These are phyloP conservation scores for Pouteria glomerata DNA, from an alignment of 148 eudicot genomes.

Conservation along the genomic window DNA sequence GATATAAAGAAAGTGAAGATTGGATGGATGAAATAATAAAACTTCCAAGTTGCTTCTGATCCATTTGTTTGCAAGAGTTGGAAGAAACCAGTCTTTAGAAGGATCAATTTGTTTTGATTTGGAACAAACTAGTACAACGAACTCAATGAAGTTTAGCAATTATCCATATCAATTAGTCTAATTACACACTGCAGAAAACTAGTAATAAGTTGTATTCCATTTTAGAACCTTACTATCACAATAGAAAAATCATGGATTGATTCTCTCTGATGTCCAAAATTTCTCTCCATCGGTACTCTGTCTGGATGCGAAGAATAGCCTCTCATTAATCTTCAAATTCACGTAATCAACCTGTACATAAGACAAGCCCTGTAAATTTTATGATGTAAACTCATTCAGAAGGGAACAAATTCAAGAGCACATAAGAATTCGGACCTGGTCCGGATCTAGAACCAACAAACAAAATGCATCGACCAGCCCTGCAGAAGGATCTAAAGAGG, in stretches of 20 bases:
- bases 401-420: not conserved
- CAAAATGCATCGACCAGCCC: slow-evolving; percentile 75
- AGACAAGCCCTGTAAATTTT: slow-evolving; percentile 1
- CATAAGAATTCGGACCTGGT: slow-evolving; percentile 41
- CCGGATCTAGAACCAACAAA: slow-evolving; percentile 72
- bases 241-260: slow-evolving; percentile 40
- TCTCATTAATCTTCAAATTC: slow-evolving; percentile 67
- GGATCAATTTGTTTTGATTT: no score
- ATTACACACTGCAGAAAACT: not conserved
- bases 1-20: not conserved
- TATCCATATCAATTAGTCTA: not conserved
- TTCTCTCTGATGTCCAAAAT: slow-evolving; percentile 46
- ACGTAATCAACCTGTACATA: slow-evolving; percentile 71
- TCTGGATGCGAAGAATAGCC: slow-evolving; percentile 34
- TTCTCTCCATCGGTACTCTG: slow-evolving; percentile 34
- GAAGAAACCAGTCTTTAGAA: no score
- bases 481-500: slow-evolving; percentile 56
- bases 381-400: not conserved
- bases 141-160: not conserved
- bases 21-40: not conserved
- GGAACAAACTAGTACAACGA: no score
- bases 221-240: not conserved
- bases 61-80: not conserved
- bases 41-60: not conserved
- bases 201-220: not conserved